Base-by-base conservation (phyloP, 2,329 filamentous ascomycete genomes). In the Daldinia eschscholtzii region DNA sequence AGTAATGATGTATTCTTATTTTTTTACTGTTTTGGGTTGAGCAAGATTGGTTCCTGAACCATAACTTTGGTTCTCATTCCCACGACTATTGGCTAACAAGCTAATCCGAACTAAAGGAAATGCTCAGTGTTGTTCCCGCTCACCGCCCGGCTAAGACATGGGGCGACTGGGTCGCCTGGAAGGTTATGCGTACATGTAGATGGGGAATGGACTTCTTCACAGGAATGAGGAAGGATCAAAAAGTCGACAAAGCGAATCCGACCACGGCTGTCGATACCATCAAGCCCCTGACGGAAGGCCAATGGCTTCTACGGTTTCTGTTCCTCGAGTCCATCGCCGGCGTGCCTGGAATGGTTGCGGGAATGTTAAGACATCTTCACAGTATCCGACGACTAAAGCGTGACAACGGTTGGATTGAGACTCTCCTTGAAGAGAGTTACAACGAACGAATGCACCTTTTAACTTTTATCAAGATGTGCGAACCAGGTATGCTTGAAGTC, bases 401-500 rank as follows among this genome's bases (percentile, higher is more conserved):
- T 63, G 95, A 98, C 79, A 97, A 98, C 75, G 96, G 96, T 76
- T 98, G 92, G 93, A 98, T 99, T 78, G 94, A 97, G 81, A 95
- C 93, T 0, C 84, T 97, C 7, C 87, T 97, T 1, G 93, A 97
- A 80, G 93, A 97, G 82, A 92, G 91, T 70, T 97, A 93, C 82
- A 97, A 97, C 79, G 94, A 97, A 80, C 87, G 94, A 28, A 98
- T 98, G 94, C 93, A 97, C 76, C 88, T 97, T 1, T 83, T 97
- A 33, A 96, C 93, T 0, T 98, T 98, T 81, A 89, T 99, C 80
- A 97, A 97, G 81, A 92, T 97, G 86, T 92, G 91, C 64, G 87
- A 94, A 73, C 93, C 93, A 3, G 92, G 92, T 58, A 67, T 26
- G 72, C 57, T 59, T 58, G 30, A 6, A 23, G 33, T 9, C 5